phyloP scores from a whole-genome alignment of 2,329 filamentous ascomycete genomes.

The Colletotrichum higginsianum region DNA sequence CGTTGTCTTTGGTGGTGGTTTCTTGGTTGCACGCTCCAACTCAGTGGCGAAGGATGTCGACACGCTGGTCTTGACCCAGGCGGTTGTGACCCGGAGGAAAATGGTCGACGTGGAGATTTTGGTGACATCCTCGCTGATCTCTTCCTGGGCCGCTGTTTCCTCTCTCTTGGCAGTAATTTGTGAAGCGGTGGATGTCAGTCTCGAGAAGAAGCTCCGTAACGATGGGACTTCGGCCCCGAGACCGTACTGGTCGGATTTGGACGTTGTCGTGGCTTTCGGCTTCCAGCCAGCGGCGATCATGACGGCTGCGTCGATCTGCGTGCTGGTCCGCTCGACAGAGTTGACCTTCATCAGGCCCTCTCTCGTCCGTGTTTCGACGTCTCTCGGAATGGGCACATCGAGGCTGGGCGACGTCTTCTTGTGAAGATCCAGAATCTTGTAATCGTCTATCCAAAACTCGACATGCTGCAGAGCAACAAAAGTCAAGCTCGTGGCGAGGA shows the following conservation, averaged over 20 bases:
- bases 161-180: constrained; percentile 68
- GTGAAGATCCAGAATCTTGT: constrained; percentile 81
- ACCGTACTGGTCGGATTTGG: constrained; percentile 66
- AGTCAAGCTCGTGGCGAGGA: constrained; percentile 93
- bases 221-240: constrained; percentile 71
- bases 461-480: constrained; percentile 92
- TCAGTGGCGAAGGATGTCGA: constrained; percentile 82
- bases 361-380: constrained; percentile 85
- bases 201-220: constrained; percentile 84
- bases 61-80: constrained; percentile 84
- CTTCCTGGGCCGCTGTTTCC: constrained; percentile 74
- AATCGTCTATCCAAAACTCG: constrained; percentile 92
- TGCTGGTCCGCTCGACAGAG: constrained; percentile 86
- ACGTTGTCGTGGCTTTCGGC: constrained; percentile 60
- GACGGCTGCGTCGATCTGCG: constrained; percentile 92
- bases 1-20: constrained; percentile 91
- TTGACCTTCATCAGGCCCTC: constrained; percentile 91
- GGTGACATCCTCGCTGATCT: constrained; percentile 79
- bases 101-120: constrained; percentile 82
- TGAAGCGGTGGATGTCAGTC: constrained; percentile 73
- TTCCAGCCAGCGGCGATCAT: constrained; percentile 93
- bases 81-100: constrained; percentile 90
- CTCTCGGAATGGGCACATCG: constrained; percentile 79
- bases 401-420: constrained; percentile 90
- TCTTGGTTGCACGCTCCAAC: constrained; percentile 95